Conservation (phyloP, 1,284 basidiomycete species). For the Trametes versicolor region DNA sequence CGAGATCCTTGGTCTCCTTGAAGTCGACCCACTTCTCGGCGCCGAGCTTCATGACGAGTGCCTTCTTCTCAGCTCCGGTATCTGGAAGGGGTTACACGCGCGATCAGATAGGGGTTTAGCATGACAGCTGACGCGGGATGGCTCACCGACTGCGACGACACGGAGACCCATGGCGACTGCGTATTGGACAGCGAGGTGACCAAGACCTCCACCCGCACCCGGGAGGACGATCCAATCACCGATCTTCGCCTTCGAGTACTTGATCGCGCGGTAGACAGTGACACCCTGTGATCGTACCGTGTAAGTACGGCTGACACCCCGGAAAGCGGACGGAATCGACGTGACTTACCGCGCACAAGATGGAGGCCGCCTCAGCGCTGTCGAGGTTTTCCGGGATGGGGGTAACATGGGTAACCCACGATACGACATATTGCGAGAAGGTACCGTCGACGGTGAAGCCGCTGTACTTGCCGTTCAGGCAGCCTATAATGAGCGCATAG, state of each 20-base stretch:
- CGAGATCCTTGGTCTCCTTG: slow-evolving; percentile 67
- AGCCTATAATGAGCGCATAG: slow-evolving; percentile 53
- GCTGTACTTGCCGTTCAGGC: slow-evolving; percentile 66
- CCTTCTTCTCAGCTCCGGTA: slow-evolving; percentile 79
- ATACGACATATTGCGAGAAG: slow-evolving; percentile 81
- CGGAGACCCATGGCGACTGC: slow-evolving; percentile 80
- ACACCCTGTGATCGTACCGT: slow-evolving; percentile 59
- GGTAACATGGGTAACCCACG: slow-evolving; percentile 60
- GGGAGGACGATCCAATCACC: slow-evolving; percentile 87
- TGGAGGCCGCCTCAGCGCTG: slow-evolving; percentile 79
- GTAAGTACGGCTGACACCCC: not conserved
- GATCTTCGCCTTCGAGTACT: slow-evolving; percentile 73
- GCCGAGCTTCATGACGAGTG: slow-evolving; percentile 74
- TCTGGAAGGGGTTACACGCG: slow-evolving; percentile 48
- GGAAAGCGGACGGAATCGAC: slow-evolving; percentile 16
- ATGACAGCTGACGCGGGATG: not conserved
- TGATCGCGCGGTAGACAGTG: slow-evolving; percentile 88
- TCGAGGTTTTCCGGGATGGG: slow-evolving; percentile 76
- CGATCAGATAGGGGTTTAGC: slow-evolving; percentile 6
- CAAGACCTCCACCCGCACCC: slow-evolving; percentile 81
- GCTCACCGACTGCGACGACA: slow-evolving; percentile 79
- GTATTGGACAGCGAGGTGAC: slow-evolving; percentile 82
- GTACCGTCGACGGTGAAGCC: slow-evolving; percentile 87
- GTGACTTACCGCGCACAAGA: slow-evolving; percentile 78
- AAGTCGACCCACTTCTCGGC: slow-evolving; percentile 88